Base-by-base conservation (phyloP, 2,329 filamentous ascomycete species). In the Cordyceps javanica region DNA sequence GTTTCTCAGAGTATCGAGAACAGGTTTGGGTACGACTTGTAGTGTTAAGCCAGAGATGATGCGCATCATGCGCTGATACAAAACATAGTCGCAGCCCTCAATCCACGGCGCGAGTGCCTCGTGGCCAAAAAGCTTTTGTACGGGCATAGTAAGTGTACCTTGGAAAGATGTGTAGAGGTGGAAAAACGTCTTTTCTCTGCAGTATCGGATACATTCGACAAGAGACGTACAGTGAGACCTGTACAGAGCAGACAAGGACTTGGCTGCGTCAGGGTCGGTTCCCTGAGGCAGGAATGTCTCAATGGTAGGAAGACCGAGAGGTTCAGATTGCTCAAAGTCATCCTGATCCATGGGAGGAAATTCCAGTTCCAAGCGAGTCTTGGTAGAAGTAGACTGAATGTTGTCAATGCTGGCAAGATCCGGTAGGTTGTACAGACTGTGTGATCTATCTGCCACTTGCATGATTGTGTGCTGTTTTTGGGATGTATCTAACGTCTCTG, bases 51-150 rank as follows among this genome's bases (percentile, higher is more conserved):
- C 86, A 1, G 90, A 89, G 41, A 97, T 85, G 60, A 97, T 95
- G 55, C 88, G 87, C 75, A 97, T 91, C 89, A 97, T 96, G 64
- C 92, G 91, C 70, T 97, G 91, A 69, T 99, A 99, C 75, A 97
- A 89, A 34, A 93, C 81, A 74, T 94, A 95, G 70, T 99, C 94
- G 69, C 91, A 96, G 70, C 96, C 89, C 69, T 94, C 90, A 60
- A 99, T 95, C 94, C 94, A 99, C 1, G 88, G 82, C 3, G 91
- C 90, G 57, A 97, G 77, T 57, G 86, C 86, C 2, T 88, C 85
- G 66, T 96, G 85, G 14, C 86, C 86, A 66, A 99, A 88, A 2
- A 99, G 76, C 71, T 95, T 97, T 71, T 97, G 91, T 3, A 97
- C 93, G 6, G 94, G 94, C 72, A 97, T 95, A 0, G 94, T 99